Evolutionary conservation across 2,329 filamentous ascomycete species (phyloP).

Genomic region (Pleoardoris graminearum): DNA sequence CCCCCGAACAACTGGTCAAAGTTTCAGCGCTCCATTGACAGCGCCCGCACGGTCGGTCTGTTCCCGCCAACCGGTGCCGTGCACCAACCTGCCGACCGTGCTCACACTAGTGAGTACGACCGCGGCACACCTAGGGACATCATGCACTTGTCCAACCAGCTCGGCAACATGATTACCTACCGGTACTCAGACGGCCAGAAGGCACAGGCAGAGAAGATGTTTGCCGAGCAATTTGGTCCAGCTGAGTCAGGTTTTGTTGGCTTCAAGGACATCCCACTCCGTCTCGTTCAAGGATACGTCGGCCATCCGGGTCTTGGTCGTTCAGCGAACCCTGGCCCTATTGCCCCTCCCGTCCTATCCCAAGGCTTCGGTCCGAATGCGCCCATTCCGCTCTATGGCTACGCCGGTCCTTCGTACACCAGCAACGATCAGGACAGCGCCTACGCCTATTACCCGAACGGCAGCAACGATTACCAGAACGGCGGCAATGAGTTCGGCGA

Average conservation of each 20-base stretch:
- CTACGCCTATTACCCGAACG: background rate
- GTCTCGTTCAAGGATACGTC: conserved; percentile 24
- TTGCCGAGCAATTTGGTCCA: conserved; percentile 23
- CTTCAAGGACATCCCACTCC: conserved; percentile 35
- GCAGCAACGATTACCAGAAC: background rate
- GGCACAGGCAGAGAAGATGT: conserved; percentile 30
- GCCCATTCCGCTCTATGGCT: background rate
- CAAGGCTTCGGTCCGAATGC: background rate
- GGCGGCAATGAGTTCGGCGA: background rate
- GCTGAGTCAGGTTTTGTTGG: conserved; percentile 24
- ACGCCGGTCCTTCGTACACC: background rate
- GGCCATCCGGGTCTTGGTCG: background rate
- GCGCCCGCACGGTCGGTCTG: conserved; percentile 82
- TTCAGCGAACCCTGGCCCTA: conserved; percentile 25
- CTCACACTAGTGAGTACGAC: conserved; percentile 77
- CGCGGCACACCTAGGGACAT: conserved; percentile 66
- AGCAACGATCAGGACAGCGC: background rate
- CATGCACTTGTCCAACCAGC: conserved; percentile 23
- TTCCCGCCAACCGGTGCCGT: conserved; percentile 80
- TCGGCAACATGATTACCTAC: conserved; percentile 20
- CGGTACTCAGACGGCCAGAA: conserved; percentile 21
- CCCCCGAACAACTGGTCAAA: conserved; percentile 82
- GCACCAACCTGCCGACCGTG: conserved; percentile 74
- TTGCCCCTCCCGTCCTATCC: conserved; percentile 23
- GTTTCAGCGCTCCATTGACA: conserved; percentile 83